Evolutionary conservation across 768 basidiomycete species (phyloP), one percentile per base, ranked within the genome.

Genomic region (Mycena amicta): DNA sequence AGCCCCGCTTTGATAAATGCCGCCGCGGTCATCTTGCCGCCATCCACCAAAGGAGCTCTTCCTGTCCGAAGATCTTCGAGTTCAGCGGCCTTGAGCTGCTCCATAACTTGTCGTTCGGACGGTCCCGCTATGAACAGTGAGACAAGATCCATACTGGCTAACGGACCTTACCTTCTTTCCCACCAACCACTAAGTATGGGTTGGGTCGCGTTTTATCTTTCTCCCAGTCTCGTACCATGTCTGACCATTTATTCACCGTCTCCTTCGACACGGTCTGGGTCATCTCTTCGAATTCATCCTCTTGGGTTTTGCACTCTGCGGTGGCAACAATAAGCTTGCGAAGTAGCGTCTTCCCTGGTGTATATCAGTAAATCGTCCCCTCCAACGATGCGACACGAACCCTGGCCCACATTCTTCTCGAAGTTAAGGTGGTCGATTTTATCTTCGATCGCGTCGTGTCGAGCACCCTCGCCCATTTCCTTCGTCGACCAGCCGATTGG

Each of bases 1-100:
- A 63, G 5, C 0, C 59, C 62, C 1, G 52, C 50, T 0, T 22
- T 30, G 4, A 63, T 20, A 26, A 63, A 60, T 3, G 46, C 50
- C 1, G 33, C 18, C 33, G 33, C 33, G 33, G 33, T 37, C 33
- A 37, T 8, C 33, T 37, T 37, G 33, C 33, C 33, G n/a, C n/a
- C n/a, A n/a, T n/a, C n/a, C n/a, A n/a, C n/a, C 33, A 37, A 45
- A 16, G 43, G 43, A 5, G 43, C 13, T 45, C 43, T 6, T 8
- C 43, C 43, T 8, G 43, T n/a, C 5, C 43, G 43, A 8, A n/a
- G 8, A 13, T 45, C 43, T 8, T 13, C 43, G 13, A 45, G 15
- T 45, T 45, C 43, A 5, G 12, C 43, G 5, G 43, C 43, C 22
- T 45, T 45, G 15, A 45, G 43, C 22, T 13, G 12, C 43, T 45